Evolutionary conservation across 2,329 filamentous ascomycete genomes (phyloP).

Genomic region (Thielaviopsis cerberus): DNA sequence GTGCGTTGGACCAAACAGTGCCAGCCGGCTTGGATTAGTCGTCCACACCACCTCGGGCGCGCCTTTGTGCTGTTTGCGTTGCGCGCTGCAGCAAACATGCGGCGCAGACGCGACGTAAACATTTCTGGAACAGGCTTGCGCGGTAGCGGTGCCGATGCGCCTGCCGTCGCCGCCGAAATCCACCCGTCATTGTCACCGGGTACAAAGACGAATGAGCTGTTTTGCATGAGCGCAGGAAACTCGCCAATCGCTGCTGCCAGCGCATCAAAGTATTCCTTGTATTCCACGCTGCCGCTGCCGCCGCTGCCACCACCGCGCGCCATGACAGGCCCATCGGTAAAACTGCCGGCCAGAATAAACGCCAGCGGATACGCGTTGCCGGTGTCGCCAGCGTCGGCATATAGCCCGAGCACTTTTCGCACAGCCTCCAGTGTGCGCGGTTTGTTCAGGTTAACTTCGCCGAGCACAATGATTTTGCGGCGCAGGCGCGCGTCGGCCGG

Average conservation of each 20-base stretch:
- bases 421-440: constrained; percentile 67
- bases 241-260: constrained; percentile 68
- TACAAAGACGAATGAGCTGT: constrained; percentile 75
- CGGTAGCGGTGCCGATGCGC: constrained; percentile 52
- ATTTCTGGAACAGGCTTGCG: constrained; percentile 60
- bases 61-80: constrained; percentile 31
- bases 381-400: constrained; percentile 38
- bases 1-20: constrained; percentile 70
- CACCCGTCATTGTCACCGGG: constrained; percentile 97
- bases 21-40: constrained; percentile 66
- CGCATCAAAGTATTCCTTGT: constrained; percentile 88
- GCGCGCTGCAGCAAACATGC: constrained; percentile 64
- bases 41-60: constrained; percentile 68
- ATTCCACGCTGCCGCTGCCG: constrained; percentile 66
- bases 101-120: constrained; percentile 72
- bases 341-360: constrained; percentile 76
- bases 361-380: constrained; percentile 43
- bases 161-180: constrained; percentile 67
- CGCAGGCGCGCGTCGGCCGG: constrained; percentile 21
- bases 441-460: constrained; percentile 72
- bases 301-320: constrained; percentile 39
- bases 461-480: constrained; percentile 52
- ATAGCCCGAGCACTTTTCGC: constrained; percentile 56
- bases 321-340: constrained; percentile 48
- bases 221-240: constrained; percentile 61